Percentiles rank a stretch among this genome's conserved stretches.
Conservation (phyloP, 352 stramenopile species). For the Globisporangium viniferum region DNA sequence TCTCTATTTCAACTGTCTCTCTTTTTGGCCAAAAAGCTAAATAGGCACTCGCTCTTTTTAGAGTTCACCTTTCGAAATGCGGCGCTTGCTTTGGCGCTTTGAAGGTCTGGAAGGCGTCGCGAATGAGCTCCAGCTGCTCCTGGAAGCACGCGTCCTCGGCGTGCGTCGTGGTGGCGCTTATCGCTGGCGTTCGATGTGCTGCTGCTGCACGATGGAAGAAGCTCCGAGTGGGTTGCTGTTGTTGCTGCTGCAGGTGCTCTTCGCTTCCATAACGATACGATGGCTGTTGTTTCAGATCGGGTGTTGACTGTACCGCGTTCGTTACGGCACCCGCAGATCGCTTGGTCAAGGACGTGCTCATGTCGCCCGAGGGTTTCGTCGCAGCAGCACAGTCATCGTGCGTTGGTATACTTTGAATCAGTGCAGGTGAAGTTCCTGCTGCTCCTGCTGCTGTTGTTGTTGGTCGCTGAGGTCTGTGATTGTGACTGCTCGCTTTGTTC, state of each 20-base stretch:
- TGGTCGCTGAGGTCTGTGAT: neutral
- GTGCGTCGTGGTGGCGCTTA: neutral
- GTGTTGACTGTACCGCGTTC: neutral
- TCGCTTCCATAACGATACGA: neutral
- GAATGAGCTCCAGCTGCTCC: conserved; percentile 38
- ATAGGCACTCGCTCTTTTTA: no score
- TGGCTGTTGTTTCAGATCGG: neutral
- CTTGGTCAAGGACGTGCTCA: neutral
- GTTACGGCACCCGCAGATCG: neutral
- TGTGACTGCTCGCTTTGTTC: neutral
- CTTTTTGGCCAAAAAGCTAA: neutral
- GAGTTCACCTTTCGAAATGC: no score
- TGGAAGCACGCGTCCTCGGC: conserved; percentile 21
- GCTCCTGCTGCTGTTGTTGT: no score
- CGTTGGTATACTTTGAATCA: no score
- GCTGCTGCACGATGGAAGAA: neutral
- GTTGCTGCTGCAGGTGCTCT: neutral
- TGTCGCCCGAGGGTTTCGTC: neutral
- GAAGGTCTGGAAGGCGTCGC: conserved; percentile 28
- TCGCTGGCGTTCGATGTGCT: neutral
- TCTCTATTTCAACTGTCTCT: neutral
- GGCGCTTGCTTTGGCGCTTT: neutral
- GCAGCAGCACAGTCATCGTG: no score
- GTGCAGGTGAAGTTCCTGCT: no score
- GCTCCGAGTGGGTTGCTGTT: neutral